A percentile compares a stretch with the other conserved stretches of the same genome.
Evolutionary conservation across 768 basidiomycete species (phyloP).

Genomic region (Naganishia onofrii): DNA sequence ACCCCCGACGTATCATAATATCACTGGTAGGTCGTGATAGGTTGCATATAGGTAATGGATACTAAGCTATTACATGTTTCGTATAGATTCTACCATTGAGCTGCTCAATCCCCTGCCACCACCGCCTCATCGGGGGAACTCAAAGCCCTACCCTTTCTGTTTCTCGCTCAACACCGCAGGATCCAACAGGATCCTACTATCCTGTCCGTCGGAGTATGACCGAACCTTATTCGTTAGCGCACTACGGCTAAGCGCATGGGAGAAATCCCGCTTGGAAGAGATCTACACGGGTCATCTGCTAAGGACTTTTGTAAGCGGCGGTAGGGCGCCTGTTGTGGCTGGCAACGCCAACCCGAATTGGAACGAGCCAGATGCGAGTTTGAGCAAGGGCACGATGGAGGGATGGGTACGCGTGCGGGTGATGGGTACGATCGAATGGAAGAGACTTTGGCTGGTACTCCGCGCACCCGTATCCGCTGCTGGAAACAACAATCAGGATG

Average conservation of each 20-base stretch:
- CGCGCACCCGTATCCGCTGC: neutral
- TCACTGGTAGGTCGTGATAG: conserved; percentile 38
- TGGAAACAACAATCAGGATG: conserved; percentile 48
- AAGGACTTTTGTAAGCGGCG: conserved; percentile 64
- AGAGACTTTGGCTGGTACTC: conserved; percentile 79
- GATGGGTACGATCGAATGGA: conserved; percentile 98
- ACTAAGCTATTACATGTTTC: neutral
- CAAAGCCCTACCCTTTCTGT: conserved; percentile 58
- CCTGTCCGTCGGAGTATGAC: conserved; percentile 68
- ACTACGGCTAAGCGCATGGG: conserved; percentile 85
- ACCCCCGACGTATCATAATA: conserved; percentile 53
- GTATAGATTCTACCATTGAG: conserved; percentile 45
- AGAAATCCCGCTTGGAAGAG: conserved; percentile 90
- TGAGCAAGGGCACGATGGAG: conserved; percentile 73
- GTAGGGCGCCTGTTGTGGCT: conserved; percentile 42
- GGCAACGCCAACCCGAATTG: conserved; percentile 44
- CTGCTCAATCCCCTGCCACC: conserved; percentile 51
- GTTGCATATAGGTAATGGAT: neutral
- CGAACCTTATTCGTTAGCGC: conserved; percentile 89
- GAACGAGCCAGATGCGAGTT: conserved; percentile 62
- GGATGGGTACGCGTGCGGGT: conserved; percentile 87
- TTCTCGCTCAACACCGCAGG: conserved; percentile 92
- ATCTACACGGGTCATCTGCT: conserved; percentile 95
- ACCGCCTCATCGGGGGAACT: conserved; percentile 49
- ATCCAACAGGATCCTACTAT: conserved; percentile 81